Evolutionary conservation across 2,329 filamentous ascomycete genomes (phyloP).

Genomic region (Xylariaceae sp.): DNA sequence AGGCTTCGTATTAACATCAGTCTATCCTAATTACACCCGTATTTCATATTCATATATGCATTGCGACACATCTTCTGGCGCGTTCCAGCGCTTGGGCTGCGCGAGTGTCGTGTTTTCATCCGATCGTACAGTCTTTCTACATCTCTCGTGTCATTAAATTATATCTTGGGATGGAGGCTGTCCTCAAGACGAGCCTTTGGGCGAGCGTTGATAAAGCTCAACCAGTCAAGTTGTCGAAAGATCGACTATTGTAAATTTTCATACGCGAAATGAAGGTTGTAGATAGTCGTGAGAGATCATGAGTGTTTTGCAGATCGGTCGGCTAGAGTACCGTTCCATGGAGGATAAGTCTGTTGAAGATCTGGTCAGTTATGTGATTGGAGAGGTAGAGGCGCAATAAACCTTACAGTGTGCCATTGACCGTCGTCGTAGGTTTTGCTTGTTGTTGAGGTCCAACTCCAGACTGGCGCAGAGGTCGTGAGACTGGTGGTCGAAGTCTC

Average conservation of each 20-base stretch:
- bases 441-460: constrained; percentile 9
- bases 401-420: constrained; percentile 17
- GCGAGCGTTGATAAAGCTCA: too few relatives aligned
- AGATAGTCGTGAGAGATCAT: too few relatives aligned
- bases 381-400: too few relatives aligned
- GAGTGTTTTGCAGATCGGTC: constrained; percentile 6
- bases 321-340: constrained; percentile 15
- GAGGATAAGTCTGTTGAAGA: constrained; percentile 12
- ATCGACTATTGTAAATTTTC: too few relatives aligned
- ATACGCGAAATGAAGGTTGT: too few relatives aligned
- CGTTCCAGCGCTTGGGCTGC: constrained; percentile 29
- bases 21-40: background rate
- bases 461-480: constrained; percentile 7
- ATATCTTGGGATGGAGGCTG: constrained; percentile 4
- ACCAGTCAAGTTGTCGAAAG: too few relatives aligned
- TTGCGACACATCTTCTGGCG: constrained; percentile 11
- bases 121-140: constrained; percentile 5
- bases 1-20: too few relatives aligned
- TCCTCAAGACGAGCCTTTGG: background rate
- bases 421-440: constrained; percentile 12
- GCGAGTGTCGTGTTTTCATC: constrained; percentile 11
- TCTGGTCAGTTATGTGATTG: constrained; percentile 2
- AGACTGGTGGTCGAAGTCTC: background rate
- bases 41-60: constrained; percentile 5
- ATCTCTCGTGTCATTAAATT: constrained; percentile 19